Evolutionary conservation across 2,329 filamentous ascomycete species (phyloP), one percentile per base, ranked within the genome.

Genomic region (Colletotrichum tanaceti): DNA sequence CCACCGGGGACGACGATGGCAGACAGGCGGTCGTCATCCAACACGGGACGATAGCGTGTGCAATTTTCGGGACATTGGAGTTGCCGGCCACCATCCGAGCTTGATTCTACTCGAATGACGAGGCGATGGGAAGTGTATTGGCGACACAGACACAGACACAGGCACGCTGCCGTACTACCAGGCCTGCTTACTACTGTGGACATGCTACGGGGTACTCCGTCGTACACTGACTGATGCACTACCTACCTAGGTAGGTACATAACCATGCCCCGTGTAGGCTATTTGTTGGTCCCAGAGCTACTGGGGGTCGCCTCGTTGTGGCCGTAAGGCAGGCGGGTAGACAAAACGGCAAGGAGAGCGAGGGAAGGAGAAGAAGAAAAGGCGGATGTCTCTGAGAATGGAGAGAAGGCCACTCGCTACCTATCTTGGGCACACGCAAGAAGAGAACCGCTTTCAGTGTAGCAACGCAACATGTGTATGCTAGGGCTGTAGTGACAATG

Each of bases 41-140:
- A 68, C 22, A 60, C 65, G 62, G 35, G 65, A 68, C 49, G 65
- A 68, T 68, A 60, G 62, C 65, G 62, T 68, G 50, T 62, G 58
- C 58, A 47, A 53, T 57, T 43, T 9, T 63, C 63, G 58, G 67
- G 22, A 63, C 20, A 24, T 47, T 43, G 44, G 16, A 52, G 49
- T 44, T 44, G 46, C 54, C 50, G 60, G 47, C 18, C 44, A 32
- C 20, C n/a, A 22, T 18, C 18, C 14, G 46, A 22, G 39, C 18
- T 32, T 32, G 28, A 10, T 32, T 32, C 28, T 32, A 32, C 41
- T 50, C 14, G 58, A 57, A 28, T 43, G 28, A 67, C 38, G 20
- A 52, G 35, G 18, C 44, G 43, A 46, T 20, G n/a, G n/a, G n/a
- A 35, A 16, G 18, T 46, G 53, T 16, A 16, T 32, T 24, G 35